These are phyloP conservation scores for Hydnum rufescens DNA, from an alignment of 768 basidiomycete genomes.

Conservation along the genomic window DNA sequence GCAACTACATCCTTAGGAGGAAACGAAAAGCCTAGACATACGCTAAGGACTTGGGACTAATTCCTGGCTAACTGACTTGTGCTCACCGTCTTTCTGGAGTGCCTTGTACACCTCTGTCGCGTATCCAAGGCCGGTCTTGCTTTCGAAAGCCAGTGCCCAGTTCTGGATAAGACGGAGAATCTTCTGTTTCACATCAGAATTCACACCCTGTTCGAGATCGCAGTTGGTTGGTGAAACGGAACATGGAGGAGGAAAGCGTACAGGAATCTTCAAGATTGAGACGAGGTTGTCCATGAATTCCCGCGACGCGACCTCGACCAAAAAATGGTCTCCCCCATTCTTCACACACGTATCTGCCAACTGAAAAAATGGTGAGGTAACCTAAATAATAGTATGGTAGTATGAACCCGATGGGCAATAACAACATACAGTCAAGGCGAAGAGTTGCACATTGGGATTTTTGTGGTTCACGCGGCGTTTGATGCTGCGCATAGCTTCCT, in stretches of 20 bases:
- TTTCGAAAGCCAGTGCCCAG: constrained; percentile 82
- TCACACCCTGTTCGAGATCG: constrained; percentile 24
- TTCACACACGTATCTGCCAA: constrained; percentile 84
- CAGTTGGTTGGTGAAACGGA: not conserved
- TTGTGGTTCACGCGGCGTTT: constrained; percentile 77
- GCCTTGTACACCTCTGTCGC: constrained; percentile 63
- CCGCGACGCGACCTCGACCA: constrained; percentile 62
- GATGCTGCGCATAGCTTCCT: constrained; percentile 73
- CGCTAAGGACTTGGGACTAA: not conserved
- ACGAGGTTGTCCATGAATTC: constrained; percentile 91
- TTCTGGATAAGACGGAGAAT: constrained; percentile 72
- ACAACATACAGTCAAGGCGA: constrained; percentile 58
- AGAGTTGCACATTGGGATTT: constrained; percentile 88
- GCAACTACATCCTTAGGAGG: constrained; percentile 56
- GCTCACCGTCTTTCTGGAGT: constrained; percentile 51
- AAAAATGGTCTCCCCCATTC: constrained; percentile 89
- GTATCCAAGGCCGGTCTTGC: constrained; percentile 52
- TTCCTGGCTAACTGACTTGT: not conserved
- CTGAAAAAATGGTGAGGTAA: constrained; percentile 21
- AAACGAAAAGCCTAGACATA: constrained; percentile 47
- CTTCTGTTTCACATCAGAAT: constrained; percentile 63
- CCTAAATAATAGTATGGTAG: not conserved
- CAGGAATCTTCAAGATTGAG: constrained; percentile 63
- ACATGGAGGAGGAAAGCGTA: constrained; percentile 9
- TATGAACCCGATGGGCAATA: not conserved